Base-by-base conservation (phyloP, 352 stramenopile species). In the Phytophthora kernoviae region DNA sequence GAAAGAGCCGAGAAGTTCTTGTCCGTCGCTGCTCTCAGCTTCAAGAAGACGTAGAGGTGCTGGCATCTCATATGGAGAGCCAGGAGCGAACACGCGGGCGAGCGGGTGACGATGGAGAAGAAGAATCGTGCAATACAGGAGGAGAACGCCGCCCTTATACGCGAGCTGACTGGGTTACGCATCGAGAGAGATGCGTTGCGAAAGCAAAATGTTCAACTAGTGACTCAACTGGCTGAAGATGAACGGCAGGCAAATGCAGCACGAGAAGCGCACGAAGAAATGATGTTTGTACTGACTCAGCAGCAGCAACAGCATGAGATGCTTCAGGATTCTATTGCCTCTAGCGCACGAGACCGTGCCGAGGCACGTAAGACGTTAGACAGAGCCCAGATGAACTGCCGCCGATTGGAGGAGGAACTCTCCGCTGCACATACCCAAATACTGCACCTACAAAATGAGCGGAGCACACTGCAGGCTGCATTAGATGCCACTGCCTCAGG, bases 41-140 rank as follows among this genome's bases (percentile, higher is more conserved):
- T 1, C 69, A 79, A 54, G 66, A 79, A 41, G 78, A 90, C 52
- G 45, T 90, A 1, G 69, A 84, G 33, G 73, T 88, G 22, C 64
- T 90, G 9, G 81, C 70, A 11, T 62, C 68, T 6, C 81, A 90
- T 32, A 52, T 87, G 41, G 74, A 90, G 41, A 58, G 64, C 17
- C 76, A 85, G 32, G 70, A 69, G 18, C 54, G 49, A 41, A 47
- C 50, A 24, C 49, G 64, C 15, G 30, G 76, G 37, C 50, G 71
- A 84, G 33, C 68, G 62, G 9, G 68, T 54, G 20, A 24, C 70
- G 21, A 61, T 48, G 4, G 50, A 83, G 27, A 54, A 50, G 9
- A 22, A 70, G n/a, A 47, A 33, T 9, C 46, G 62, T 22, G 49
- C 21, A 24, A 41, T 71, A 18, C 5, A 50, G n/a, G 48, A 62